Percentiles rank a stretch among this genome's conserved stretches.
phyloP scores from a whole-genome alignment of 2,329 filamentous ascomycete species.

The Tolypocladium guangdongense region DNA sequence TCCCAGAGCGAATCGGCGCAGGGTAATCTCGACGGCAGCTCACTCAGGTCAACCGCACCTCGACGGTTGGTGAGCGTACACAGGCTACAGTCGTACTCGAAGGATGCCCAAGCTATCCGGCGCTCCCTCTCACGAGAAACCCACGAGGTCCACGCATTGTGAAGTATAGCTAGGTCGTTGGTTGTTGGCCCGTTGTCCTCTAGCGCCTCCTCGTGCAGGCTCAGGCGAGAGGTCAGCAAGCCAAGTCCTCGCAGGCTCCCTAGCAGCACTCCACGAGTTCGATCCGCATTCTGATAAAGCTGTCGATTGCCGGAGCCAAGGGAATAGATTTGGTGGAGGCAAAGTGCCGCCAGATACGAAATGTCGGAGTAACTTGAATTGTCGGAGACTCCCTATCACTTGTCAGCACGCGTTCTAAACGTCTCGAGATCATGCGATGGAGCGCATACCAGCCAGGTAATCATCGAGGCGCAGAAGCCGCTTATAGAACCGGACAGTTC shows the following conservation, averaged over 20 bases:
- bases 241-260: constrained; percentile 16
- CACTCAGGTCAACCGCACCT: constrained; percentile 16
- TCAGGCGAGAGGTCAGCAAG: constrained; percentile 11
- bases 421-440: no score
- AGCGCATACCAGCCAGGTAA: constrained; percentile 15
- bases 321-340: constrained; percentile 20
- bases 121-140: constrained; percentile 11
- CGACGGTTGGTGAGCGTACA: constrained; percentile 17
- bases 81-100: constrained; percentile 22
- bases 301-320: constrained; percentile 19
- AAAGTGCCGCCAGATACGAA: constrained; percentile 16
- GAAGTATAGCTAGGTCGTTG: neutral
- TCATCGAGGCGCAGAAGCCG: constrained; percentile 15
- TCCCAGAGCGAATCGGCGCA: constrained; percentile 18
- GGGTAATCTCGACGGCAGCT: constrained; percentile 16
- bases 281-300: constrained; percentile 17
- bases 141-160: constrained; percentile 15
- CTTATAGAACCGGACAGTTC: constrained; percentile 12
- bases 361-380: constrained; percentile 13
- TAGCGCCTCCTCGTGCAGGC: neutral
- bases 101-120: constrained; percentile 17
- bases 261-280: constrained; percentile 16
- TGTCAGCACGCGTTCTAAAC: neutral
- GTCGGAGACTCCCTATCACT: constrained; percentile 11
- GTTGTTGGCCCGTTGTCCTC: neutral